Conservation (phyloP, 2,329 filamentous ascomycete genomes). For the Dactylellina parvicollis region DNA sequence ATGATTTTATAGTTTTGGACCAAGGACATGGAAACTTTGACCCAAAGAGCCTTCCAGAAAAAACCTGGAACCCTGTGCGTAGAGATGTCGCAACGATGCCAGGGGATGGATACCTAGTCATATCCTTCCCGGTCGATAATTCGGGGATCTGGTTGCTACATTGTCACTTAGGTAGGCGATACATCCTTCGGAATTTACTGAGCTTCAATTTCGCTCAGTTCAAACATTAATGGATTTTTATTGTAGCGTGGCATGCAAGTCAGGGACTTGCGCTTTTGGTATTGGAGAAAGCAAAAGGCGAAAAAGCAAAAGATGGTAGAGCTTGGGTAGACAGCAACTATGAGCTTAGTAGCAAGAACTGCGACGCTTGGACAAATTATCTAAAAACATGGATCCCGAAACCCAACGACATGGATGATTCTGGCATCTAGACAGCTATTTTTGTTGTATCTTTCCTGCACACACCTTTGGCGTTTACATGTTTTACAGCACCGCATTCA, state of each 20-base stretch:
- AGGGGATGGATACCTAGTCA: slow-evolving; percentile 63
- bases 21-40: slow-evolving; percentile 14
- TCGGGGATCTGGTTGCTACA: slow-evolving; percentile 61
- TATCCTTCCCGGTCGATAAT: slow-evolving; percentile 66
- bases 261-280: slow-evolving; percentile 64
- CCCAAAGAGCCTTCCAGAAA: not conserved
- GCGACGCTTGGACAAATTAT: not conserved
- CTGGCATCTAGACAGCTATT: not conserved
- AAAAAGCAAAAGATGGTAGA: not conserved
- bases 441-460: not conserved
- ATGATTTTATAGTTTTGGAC: slow-evolving; percentile 19
- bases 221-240: no score
- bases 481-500: no score
- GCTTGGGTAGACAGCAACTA: not conserved
- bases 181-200: not conserved
- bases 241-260: slow-evolving; percentile 68
- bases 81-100: slow-evolving; percentile 67
- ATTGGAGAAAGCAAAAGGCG: not conserved
- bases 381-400: not conserved
- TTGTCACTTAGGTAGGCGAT: slow-evolving; percentile 57
- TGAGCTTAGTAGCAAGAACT: slow-evolving; percentile 4
- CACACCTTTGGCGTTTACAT: no score
- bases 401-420: slow-evolving; percentile 22
- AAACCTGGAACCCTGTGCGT: slow-evolving; percentile 64
- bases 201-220: not conserved